Evolutionary conservation across 371 early-diverging fungal genomes (phyloP), one percentile per base, ranked within the genome.

Genomic region (Syncephalastrum monosporum): DNA sequence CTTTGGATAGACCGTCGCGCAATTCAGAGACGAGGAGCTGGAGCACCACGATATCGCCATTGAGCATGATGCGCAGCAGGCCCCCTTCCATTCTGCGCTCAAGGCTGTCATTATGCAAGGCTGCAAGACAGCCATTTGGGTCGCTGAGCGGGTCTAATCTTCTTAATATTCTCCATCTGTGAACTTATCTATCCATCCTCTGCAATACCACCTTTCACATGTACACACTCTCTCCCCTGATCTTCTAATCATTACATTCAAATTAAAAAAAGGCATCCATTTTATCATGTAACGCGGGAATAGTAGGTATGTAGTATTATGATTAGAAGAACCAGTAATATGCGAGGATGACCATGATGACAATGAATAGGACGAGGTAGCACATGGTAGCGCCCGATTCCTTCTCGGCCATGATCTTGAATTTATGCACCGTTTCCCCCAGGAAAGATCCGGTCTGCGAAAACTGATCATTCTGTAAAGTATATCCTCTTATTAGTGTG

Each of bases 21-120:
- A 90, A 59, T 98, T 95, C 58, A 75, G 98, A 16, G 98, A 97
- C 67, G 97, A 97, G 53, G 98, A 97, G 67, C 79, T 97, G 45
- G 96, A 96, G 68, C 98, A 97, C 67, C 71, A 92, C 61, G 93
- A 94, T 65, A 90, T 90, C 15, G 98, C 98, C 24, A 77, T 97
- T 2, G 91, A 89, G 10, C 83, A 94, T 56, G 94, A 94, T 50
- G 89, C 97, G 19, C 89, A 90, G 53, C 72, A 74, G 74, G 94
- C 95, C 7, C 91, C 94, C 15, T 77, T 85, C 52, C 88, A 95
- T 62, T 71, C 77, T 43, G 71, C 82, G 2, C 76, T 95, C 29
- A 85, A 82, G 52, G 75, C 81, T 47, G 79, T 88, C 3, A 92
- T 95, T 63, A 82, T 84, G 71, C 81, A 82, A 57, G 95, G 95